phyloP scores from a whole-genome alignment of 495 filamentous ascomycete species.

The Penicillium bialowiezense region DNA sequence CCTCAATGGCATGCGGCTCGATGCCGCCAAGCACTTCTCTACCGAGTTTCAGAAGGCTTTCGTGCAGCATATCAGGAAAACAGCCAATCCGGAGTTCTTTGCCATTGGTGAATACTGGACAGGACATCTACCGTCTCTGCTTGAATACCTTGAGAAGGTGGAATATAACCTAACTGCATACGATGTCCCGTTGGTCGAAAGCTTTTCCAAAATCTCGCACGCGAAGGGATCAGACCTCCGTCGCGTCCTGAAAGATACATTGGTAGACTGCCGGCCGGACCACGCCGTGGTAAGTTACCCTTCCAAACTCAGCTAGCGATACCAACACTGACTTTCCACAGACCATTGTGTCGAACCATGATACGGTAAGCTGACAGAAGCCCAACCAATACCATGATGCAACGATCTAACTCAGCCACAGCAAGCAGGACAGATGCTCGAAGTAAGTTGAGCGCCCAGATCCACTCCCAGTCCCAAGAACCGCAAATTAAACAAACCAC shows the following conservation, averaged over 20 bases:
- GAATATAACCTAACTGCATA: slow-evolving; percentile 59
- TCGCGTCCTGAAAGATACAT: slow-evolving; percentile 55
- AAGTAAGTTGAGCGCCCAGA: slow-evolving; percentile 35
- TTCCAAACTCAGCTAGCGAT: not conserved
- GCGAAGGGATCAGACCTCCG: slow-evolving; percentile 55
- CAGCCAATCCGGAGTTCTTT: slow-evolving; percentile 54
- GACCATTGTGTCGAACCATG: slow-evolving; percentile 46
- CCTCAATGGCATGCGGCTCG: slow-evolving; percentile 67
- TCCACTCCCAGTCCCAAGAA: not conserved
- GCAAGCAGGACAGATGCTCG: slow-evolving; percentile 59
- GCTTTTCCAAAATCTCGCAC: slow-evolving; percentile 56
- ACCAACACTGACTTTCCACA: slow-evolving; percentile 12
- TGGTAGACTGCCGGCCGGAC: slow-evolving; percentile 56
- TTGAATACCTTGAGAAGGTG: slow-evolving; percentile 58
- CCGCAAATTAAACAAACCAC: slow-evolving; percentile 7
- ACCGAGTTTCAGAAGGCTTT: slow-evolving; percentile 61
- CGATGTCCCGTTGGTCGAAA: slow-evolving; percentile 65
- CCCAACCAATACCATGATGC: not conserved
- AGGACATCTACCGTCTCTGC: slow-evolving; percentile 52
- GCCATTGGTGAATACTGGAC: slow-evolving; percentile 76
- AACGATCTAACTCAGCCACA: slow-evolving; percentile 22
- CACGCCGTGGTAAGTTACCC: slow-evolving; percentile 56
- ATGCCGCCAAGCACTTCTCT: slow-evolving; percentile 72
- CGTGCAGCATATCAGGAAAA: slow-evolving; percentile 48
- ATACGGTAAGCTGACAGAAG: slow-evolving; percentile 33